Conservation (phyloP, 2,329 filamentous ascomycete genomes). For the Penicillium freii region DNA sequence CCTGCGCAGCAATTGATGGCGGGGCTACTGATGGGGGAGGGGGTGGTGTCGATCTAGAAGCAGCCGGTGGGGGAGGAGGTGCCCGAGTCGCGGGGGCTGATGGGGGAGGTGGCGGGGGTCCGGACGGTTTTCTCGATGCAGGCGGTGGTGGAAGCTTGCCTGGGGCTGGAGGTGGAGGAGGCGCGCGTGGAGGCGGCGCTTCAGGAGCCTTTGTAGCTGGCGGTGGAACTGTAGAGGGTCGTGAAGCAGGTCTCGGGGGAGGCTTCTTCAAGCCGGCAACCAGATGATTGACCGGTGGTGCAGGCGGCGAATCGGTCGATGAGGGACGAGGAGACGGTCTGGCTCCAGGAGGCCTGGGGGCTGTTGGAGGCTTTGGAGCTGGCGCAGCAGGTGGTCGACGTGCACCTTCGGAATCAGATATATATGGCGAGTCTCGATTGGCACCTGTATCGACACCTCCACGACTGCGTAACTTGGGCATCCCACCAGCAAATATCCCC, state of each 20-base stretch:
- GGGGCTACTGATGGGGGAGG: constrained; percentile 19
- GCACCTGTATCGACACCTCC: constrained; percentile 77
- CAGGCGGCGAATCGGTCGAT: constrained; percentile 48
- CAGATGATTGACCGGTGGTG: constrained; percentile 53
- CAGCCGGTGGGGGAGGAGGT: constrained; percentile 40
- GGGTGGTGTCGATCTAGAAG: constrained; percentile 48
- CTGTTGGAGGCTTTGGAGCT: constrained; percentile 52
- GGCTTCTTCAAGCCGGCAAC: constrained; percentile 61
- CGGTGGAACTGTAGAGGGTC: constrained; percentile 61
- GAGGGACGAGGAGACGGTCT: constrained; percentile 48
- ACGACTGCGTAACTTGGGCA: constrained; percentile 91
- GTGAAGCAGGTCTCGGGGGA: constrained; percentile 48
- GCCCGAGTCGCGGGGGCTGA: constrained; percentile 46
- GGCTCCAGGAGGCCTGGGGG: constrained; percentile 57
- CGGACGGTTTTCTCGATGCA: constrained; percentile 57
- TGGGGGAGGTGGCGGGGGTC: constrained; percentile 46
- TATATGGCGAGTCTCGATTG: constrained; percentile 67
- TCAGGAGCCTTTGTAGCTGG: constrained; percentile 54
- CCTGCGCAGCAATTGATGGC: constrained; percentile 56
- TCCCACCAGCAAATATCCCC: constrained; percentile 87
- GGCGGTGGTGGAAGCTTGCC: constrained; percentile 56
- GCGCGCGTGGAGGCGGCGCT: constrained; percentile 55
- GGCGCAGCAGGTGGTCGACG: constrained; percentile 56
- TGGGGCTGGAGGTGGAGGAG: constrained; percentile 60
- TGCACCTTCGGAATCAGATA: constrained; percentile 70